A percentile compares a stretch with the other conserved stretches of the same genome.
These are phyloP conservation scores for Curvularia sp. DNA, from an alignment of 2,329 filamentous ascomycete species.

Conservation along the genomic window DNA sequence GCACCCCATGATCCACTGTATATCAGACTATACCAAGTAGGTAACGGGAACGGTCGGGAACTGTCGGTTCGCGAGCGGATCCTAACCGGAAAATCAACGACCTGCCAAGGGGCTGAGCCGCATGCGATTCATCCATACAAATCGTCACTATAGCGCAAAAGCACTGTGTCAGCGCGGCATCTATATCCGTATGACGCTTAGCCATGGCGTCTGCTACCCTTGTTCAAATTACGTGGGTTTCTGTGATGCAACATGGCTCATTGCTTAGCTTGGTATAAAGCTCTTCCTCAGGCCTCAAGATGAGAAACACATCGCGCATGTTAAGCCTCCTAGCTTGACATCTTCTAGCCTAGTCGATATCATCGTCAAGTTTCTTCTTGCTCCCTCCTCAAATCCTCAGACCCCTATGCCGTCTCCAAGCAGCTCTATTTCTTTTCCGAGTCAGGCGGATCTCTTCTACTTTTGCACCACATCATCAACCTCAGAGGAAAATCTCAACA, in stretches of 20 bases:
- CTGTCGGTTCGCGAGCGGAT: conserved; percentile 21
- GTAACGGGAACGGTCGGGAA: conserved; percentile 18
- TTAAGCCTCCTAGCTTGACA: background rate
- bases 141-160: conserved; percentile 32
- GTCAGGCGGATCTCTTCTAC: conserved; percentile 48
- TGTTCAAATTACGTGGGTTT: conserved; percentile 15
- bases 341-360: background rate
- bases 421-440: conserved; percentile 45
- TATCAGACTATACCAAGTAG: conserved; percentile 3
- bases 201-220: conserved; percentile 20
- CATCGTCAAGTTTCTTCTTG: background rate
- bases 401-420: conserved; percentile 44
- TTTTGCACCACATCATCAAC: conserved; percentile 47
- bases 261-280: conserved; percentile 34
- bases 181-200: conserved; percentile 36
- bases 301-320: conserved; percentile 15
- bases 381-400: conserved; percentile 10
- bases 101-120: conserved; percentile 31
- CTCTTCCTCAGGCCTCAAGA: conserved; percentile 28
- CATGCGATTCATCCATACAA: conserved; percentile 26
- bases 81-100: conserved; percentile 28
- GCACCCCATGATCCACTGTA: conserved; percentile 13
- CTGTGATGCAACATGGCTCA: conserved; percentile 20
- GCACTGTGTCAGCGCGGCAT: conserved; percentile 35
- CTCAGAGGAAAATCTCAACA: conserved; percentile 44